phyloP scores from a whole-genome alignment of 306 rosid genomes.

The Cajanus cajan region DNA sequence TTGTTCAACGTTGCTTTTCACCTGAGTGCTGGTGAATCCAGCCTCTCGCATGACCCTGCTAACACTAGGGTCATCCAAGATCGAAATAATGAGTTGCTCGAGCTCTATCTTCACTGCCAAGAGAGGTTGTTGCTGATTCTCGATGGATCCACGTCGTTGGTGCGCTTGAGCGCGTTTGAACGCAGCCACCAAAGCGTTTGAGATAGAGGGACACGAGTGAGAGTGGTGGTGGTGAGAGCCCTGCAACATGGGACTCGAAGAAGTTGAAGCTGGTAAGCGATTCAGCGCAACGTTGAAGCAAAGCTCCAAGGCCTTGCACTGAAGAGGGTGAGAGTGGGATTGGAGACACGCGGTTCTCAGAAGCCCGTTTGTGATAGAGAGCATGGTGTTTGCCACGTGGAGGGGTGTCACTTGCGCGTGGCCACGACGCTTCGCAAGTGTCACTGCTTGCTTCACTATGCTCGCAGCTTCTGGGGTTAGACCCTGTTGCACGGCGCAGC shows the following conservation, averaged over 20 bases:
- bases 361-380: constrained; percentile 58
- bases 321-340: constrained; percentile 94
- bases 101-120: constrained; percentile 81
- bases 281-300: constrained; percentile 96
- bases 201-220: constrained; percentile 63
- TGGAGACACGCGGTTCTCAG: constrained; percentile 83
- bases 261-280: constrained; percentile 77
- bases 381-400: constrained; percentile 92
- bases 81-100: constrained; percentile 85
- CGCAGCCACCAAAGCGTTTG: constrained; percentile 97
- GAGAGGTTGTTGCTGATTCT: constrained; percentile 90
- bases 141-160: constrained; percentile 91
- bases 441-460: constrained; percentile 71
- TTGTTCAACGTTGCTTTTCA: constrained; percentile 87
- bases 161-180: constrained; percentile 97
- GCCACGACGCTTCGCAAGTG: constrained; percentile 81
- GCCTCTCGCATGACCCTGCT: constrained; percentile 97
- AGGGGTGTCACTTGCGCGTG: constrained; percentile 98
- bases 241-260: constrained; percentile 66
- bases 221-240: constrained; percentile 43
- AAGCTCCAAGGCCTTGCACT: constrained; percentile 95
- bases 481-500: constrained; percentile 76
- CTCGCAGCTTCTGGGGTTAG: constrained; percentile 73
- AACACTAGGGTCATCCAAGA: constrained; percentile 93
- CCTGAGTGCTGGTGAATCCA: constrained; percentile 78